Evolutionary conservation across 2,329 filamentous ascomycete genomes (phyloP).

Genomic region (Apiospora phragmitis): DNA sequence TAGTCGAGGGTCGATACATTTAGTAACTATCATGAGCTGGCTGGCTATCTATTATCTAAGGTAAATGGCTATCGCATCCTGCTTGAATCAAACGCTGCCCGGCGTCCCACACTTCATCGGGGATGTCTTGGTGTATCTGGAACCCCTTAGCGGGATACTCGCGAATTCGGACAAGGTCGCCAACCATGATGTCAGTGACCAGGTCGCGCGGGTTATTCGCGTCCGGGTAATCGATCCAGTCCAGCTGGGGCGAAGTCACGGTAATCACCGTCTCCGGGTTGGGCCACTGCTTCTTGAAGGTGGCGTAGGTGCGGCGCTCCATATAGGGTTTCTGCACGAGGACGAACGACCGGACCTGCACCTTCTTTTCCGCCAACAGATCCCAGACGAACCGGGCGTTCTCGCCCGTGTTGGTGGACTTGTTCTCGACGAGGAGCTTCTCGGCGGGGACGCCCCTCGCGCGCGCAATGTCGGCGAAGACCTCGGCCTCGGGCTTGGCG

Average conservation of each 20-base stretch:
- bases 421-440: constrained; percentile 40
- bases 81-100: constrained; percentile 39
- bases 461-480: constrained; percentile 42
- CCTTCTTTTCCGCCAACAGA: constrained; percentile 30
- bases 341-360: constrained; percentile 35
- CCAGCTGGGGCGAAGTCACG: constrained; percentile 42
- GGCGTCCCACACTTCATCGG: constrained; percentile 42
- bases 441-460: constrained; percentile 39
- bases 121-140: constrained; percentile 44
- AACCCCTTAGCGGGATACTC: constrained; percentile 45
- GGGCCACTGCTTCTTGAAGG: constrained; percentile 48
- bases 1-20: not conserved
- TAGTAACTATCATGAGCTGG: not conserved
- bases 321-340: constrained; percentile 52
- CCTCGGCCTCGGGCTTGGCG: constrained; percentile 40
- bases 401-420: constrained; percentile 47
- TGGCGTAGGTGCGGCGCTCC: constrained; percentile 47
- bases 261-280: constrained; percentile 33
- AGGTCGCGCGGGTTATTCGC: constrained; percentile 41
- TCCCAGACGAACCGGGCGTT: constrained; percentile 46
- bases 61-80: constrained; percentile 41
- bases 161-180: constrained; percentile 43
- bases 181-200: constrained; percentile 46
- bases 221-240: constrained; percentile 42
- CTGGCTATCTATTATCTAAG: constrained; percentile 21